These are phyloP conservation scores for Hypoxylon lienhwacheense DNA, from an alignment of 495 filamentous ascomycete species.

Conservation along the genomic window DNA sequence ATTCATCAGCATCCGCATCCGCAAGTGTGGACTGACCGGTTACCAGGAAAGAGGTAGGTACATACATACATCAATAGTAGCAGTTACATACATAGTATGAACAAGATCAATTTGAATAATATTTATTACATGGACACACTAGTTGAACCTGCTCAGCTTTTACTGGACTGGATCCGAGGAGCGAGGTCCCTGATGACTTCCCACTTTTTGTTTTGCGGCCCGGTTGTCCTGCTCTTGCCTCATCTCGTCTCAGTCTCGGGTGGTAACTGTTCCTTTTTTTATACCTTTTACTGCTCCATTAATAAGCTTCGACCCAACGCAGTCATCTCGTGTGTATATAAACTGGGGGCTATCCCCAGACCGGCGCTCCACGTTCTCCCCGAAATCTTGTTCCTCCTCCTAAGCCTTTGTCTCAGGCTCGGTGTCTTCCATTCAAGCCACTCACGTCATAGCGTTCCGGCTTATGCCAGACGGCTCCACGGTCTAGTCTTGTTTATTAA, in stretches of 20 bases:
- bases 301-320: constrained; percentile 14
- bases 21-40: constrained; percentile 24
- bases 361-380: constrained; percentile 20
- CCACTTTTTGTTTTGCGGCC: constrained; percentile 29
- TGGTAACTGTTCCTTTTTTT: constrained; percentile 2
- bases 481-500: constrained; percentile 23
- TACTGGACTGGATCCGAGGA: constrained; percentile 17
- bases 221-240: constrained; percentile 11
- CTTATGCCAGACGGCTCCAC: constrained; percentile 8
- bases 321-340: constrained; percentile 30
- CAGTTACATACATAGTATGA: neutral
- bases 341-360: constrained; percentile 31
- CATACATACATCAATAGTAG: neutral
- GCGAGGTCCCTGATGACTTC: constrained; percentile 27
- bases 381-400: constrained; percentile 8
- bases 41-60: neutral
- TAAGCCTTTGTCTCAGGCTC: constrained; percentile 25
- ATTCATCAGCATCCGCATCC: constrained; percentile 17
- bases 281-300: constrained; percentile 1
- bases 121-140: constrained; percentile 11
- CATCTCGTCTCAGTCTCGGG: neutral
- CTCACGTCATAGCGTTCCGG: constrained; percentile 20
- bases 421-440: constrained; percentile 19
- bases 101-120: neutral
- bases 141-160: constrained; percentile 7